Evolutionary conservation across 805 yeast genomes (phyloP).

Genomic region (Diddensiella transvaalensis): DNA sequence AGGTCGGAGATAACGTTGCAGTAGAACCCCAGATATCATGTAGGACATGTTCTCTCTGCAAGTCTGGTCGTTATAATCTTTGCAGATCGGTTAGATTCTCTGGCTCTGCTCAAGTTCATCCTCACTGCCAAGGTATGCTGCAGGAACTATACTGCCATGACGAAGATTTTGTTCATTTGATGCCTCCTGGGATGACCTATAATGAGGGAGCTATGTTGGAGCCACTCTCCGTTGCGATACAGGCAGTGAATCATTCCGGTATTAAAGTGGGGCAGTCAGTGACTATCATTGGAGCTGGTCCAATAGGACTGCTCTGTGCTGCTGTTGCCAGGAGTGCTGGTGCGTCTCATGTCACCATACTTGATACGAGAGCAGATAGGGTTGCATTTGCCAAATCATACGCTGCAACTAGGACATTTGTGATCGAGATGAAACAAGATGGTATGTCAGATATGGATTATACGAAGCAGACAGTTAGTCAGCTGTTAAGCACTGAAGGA

Average conservation of each 20-base stretch:
- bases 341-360: constrained; percentile 60
- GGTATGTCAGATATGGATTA: constrained; percentile 9
- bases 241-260: constrained; percentile 59
- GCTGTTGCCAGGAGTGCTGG: constrained; percentile 69
- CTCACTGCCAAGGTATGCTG: constrained; percentile 90
- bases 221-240: constrained; percentile 81
- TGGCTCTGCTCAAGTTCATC: constrained; percentile 60
- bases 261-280: constrained; percentile 61
- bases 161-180: constrained; percentile 57
- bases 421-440: neutral
- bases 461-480: constrained; percentile 38
- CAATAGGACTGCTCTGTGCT: constrained; percentile 72
- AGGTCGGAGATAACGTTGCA: constrained; percentile 75
- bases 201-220: constrained; percentile 82
- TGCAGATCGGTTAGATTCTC: constrained; percentile 70
- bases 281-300: constrained; percentile 80
- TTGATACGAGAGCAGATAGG: constrained; percentile 52
- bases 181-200: constrained; percentile 64
- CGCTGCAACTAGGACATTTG: constrained; percentile 4
- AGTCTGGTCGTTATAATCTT: constrained; percentile 79
- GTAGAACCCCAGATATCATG: constrained; percentile 83
- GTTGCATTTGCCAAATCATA: constrained; percentile 31
- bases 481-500: constrained; percentile 28
- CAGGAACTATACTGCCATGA: constrained; percentile 72
- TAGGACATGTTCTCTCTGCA: constrained; percentile 70